These are phyloP conservation scores for Pholiota microspora DNA, from an alignment of 768 basidiomycete species.

Conservation along the genomic window DNA sequence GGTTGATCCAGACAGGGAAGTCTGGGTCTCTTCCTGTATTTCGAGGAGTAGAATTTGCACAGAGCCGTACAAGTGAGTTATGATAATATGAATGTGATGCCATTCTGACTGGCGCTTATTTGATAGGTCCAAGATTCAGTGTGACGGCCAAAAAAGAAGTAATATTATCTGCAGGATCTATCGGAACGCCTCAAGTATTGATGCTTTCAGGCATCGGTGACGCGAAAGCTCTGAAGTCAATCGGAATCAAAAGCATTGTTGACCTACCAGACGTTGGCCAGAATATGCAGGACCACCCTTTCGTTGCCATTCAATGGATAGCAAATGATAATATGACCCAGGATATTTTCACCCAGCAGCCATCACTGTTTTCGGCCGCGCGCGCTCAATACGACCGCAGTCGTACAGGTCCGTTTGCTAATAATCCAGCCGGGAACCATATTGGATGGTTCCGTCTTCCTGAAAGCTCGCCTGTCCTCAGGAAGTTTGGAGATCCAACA, in stretches of 20 bases:
- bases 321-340: conserved; percentile 23
- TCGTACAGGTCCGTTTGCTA: background rate
- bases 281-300: conserved; percentile 30
- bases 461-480: conserved; percentile 3
- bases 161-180: conserved; percentile 34
- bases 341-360: conserved; percentile 3
- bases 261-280: conserved; percentile 33
- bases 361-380: conserved; percentile 1
- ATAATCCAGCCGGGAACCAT: conserved; percentile 6
- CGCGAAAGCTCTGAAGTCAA: conserved; percentile 14
- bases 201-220: conserved; percentile 34
- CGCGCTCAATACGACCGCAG: background rate
- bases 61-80: background rate
- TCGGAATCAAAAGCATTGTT: conserved; percentile 26
- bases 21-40: background rate
- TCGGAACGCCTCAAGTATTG: conserved; percentile 34
- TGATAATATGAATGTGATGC: background rate
- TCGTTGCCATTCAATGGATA: conserved; percentile 16
- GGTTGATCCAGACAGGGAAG: conserved; percentile 6
- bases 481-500: conserved; percentile 9
- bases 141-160: conserved; percentile 30
- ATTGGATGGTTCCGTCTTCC: conserved; percentile 14
- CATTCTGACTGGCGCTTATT: background rate
- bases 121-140: background rate
- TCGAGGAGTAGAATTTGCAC: conserved; percentile 1